A percentile compares a stretch with the other conserved stretches of the same genome.
Evolutionary conservation across 2,329 filamentous ascomycete species (phyloP).

Genomic region (Apiospora marii): DNA sequence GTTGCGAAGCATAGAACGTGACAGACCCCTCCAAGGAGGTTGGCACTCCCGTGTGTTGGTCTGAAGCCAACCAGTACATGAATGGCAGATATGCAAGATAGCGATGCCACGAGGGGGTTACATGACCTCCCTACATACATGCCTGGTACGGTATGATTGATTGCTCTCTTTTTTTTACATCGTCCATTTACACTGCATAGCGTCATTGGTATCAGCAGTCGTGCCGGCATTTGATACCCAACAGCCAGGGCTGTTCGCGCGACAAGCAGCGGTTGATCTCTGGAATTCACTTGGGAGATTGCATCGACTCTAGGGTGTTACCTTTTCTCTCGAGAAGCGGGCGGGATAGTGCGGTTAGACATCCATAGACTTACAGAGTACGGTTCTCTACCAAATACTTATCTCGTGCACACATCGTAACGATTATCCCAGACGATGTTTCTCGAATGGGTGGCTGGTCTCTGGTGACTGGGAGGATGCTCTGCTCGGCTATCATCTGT

Average conservation of each 20-base stretch:
- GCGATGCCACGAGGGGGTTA: background rate
- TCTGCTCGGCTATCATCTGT: background rate
- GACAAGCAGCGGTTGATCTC: background rate
- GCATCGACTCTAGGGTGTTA: slow-evolving; percentile 3
- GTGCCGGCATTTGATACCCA: slow-evolving; percentile 15
- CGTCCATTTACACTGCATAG: background rate
- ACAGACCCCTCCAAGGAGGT: too few relatives aligned
- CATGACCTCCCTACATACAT: background rate
- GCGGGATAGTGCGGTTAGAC: slow-evolving; percentile 1
- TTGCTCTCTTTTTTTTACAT: background rate
- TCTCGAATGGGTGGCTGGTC: background rate
- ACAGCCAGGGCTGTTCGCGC: background rate
- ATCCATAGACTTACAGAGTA: slow-evolving; percentile 17
- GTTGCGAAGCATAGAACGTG: too few relatives aligned
- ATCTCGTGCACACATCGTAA: background rate
- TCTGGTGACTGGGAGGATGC: background rate
- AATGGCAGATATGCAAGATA: background rate
- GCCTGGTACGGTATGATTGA: background rate
- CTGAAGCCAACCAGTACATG: too few relatives aligned
- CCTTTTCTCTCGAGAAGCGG: slow-evolving; percentile 6
- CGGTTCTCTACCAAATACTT: background rate
- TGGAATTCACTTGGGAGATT: background rate
- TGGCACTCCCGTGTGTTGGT: too few relatives aligned
- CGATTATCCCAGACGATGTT: background rate
- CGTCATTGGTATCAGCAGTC: background rate